A percentile compares a stretch with the other conserved stretches of the same genome.
phyloP scores from a whole-genome alignment of 495 filamentous ascomycete genomes.

The Tuber melanosporum region DNA sequence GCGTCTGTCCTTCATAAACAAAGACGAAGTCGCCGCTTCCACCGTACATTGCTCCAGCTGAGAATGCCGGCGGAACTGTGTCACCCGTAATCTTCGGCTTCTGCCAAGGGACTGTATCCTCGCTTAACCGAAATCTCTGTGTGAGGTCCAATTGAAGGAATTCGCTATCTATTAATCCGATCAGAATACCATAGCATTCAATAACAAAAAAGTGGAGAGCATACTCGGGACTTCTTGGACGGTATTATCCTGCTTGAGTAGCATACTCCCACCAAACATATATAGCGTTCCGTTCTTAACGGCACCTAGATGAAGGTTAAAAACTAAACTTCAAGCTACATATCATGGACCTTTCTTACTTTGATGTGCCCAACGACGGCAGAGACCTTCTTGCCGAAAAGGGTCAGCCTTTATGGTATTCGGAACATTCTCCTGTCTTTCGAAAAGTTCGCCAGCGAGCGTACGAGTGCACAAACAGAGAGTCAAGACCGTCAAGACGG shows the following conservation, averaged over 20 bases:
- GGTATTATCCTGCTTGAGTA: background rate
- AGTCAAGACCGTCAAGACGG: background rate
- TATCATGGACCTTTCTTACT: background rate
- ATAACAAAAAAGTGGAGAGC: background rate
- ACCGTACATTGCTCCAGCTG: constrained; percentile 1
- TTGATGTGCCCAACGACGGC: constrained; percentile 8
- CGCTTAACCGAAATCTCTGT: background rate
- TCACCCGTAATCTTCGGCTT: background rate
- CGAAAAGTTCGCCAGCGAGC: background rate
- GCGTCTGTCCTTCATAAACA: constrained; percentile 2
- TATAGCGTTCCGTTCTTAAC: background rate
- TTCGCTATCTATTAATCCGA: background rate
- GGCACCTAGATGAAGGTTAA: background rate
- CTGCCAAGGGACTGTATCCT: constrained; percentile 6
- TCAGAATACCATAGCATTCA: background rate
- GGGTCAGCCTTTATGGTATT: background rate
- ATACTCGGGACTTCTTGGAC: background rate
- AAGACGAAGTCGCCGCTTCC: background rate
- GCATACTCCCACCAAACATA: constrained; percentile 10
- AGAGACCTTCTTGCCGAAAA: constrained; percentile 7
- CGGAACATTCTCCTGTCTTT: background rate
- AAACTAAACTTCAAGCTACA: background rate
- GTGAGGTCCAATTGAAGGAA: constrained; percentile 11
- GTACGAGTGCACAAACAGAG: constrained; percentile 1
- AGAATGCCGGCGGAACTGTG: constrained; percentile 5